Evolutionary conservation across 2,329 filamentous ascomycete genomes (phyloP), one percentile per base, ranked within the genome.

Genomic region (Westerdykella sp.): DNA sequence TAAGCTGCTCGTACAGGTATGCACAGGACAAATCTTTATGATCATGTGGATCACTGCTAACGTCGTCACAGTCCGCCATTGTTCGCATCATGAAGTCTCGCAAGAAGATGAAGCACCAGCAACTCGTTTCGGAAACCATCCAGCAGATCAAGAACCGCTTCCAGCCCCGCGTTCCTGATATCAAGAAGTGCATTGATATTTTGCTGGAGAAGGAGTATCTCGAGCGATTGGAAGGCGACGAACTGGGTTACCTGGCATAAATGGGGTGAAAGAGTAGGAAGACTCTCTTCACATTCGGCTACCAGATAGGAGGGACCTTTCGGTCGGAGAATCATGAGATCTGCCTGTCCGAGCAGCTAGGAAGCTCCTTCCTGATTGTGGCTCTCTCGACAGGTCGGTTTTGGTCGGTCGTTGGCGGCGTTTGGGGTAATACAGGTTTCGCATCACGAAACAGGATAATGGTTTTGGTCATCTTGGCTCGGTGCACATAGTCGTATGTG

Each of bases 101-200:
- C 48, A 97, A 98, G 81, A 87, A 85, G 73, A 94, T 97, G 87
- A 97, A 96, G 80, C 91, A 98, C 71, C 83, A 84, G 48, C 85
- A 93, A 63, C 83, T 98, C 11, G 89, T 98, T 42, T 84, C 87
- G 62, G 93, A 98, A 71, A 94, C 90, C 18, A 97, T 98, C 67
- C 85, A 84, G 62, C 93, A 97, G 69, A 96, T 98, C 67, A 87
- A 86, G 66, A 83, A 82, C 34, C 87, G 93, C 34, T 98, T 98
- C 69, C 83, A 89, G 45, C 93, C 93, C 34, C 95, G 95, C 72
- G 79, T 98, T 23, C 77, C 81, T 13, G 93, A 98, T 57, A 98
- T 98, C 79, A 98, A 98, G 76, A 98, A 97, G 74, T 96, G 93
- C 69, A 97, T 98, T 66, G 93, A 98, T 70, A 95, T 95, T 52